Base-by-base conservation (phyloP, 1,284 basidiomycete genomes). In the Rhodotorula sp. region DNA sequence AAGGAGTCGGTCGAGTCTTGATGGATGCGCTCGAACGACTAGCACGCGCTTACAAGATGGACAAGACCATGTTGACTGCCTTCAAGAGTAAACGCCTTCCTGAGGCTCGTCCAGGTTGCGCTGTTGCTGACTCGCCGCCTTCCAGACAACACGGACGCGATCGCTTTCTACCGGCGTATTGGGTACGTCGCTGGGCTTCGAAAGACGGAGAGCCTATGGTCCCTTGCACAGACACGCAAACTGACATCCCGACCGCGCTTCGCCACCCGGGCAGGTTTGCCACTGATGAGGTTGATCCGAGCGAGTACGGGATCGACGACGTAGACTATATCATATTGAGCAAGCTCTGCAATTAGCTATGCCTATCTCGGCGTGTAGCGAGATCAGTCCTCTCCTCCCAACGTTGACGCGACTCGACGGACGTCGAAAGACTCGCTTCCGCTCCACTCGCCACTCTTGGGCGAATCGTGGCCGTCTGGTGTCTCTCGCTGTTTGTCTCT, bases 61-160 rank as follows among this genome's bases (percentile, higher is more conserved):
- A 69, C 34, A 78, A 78, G 62, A 63, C 66, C 5, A 77, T 78
- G 74, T 61, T 78, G 60, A 78, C 77, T 18, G 77, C 75, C 0
- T 77, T 78, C 66, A 72, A 71, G 57, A 60, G 77, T 77, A 47
- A 45, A 12, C 5, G 8, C 21, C 1, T 21, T 43, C 16, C 38
- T 50, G 26, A 21, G 28, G 18, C 21, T 21, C 14, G 18, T 16
- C 18, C 38, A n/a, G 15, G 8, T n/a, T 28, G 34, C 34, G 15
- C 54, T 19, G 21, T 5, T 5, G 3, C 19, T 28, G 23, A 57
- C 19, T 18, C 21, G 16, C 5, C 26, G 21, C 15, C 3, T 6
- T 18, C 14, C 68, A 75, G 74, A 64, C 26, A 75, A 75, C 58
- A 19, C 21, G 23, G n/a, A 54, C 3, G 74, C 74, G 5, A 16